Evolutionary conservation across 805 yeast genomes (phyloP).

Genomic region (Wickerhamomyces canadensis): DNA sequence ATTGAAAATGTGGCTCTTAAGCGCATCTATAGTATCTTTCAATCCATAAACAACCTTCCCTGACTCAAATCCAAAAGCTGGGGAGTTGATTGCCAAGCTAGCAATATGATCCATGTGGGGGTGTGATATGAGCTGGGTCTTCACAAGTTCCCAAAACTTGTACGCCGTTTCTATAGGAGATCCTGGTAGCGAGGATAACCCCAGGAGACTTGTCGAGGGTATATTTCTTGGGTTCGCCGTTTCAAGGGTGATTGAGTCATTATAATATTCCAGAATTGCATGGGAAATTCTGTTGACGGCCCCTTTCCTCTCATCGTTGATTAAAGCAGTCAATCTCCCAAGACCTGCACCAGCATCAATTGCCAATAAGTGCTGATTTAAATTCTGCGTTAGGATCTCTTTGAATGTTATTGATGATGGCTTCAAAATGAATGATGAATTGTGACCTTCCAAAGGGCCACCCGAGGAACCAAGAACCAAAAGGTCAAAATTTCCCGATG

Average conservation of each 20-base stretch:
- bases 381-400: conserved; percentile 25
- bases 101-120: conserved; percentile 80
- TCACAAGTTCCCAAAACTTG: conserved; percentile 31
- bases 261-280: conserved; percentile 7
- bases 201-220: conserved; percentile 1
- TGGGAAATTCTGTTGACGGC: conserved; percentile 6
- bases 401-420: conserved; percentile 40
- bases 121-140: conserved; percentile 61
- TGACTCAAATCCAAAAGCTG: conserved; percentile 35
- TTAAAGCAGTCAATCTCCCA: conserved; percentile 43
- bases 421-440: conserved; percentile 65
- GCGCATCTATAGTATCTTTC: conserved; percentile 42
- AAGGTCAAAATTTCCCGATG: conserved; percentile 40
- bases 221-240: neutral
- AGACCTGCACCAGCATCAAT: conserved; percentile 82
- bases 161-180: conserved; percentile 28
- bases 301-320: conserved; percentile 12
- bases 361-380: conserved; percentile 40
- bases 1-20: conserved; percentile 60
- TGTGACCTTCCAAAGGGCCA: conserved; percentile 72
- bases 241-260: neutral
- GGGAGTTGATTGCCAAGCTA: conserved; percentile 67
- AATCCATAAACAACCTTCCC: conserved; percentile 51
- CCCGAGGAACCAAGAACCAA: conserved; percentile 77
- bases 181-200: neutral